phyloP scores from a whole-genome alignment of 345 rosid species.

The Mercurialis annua region DNA sequence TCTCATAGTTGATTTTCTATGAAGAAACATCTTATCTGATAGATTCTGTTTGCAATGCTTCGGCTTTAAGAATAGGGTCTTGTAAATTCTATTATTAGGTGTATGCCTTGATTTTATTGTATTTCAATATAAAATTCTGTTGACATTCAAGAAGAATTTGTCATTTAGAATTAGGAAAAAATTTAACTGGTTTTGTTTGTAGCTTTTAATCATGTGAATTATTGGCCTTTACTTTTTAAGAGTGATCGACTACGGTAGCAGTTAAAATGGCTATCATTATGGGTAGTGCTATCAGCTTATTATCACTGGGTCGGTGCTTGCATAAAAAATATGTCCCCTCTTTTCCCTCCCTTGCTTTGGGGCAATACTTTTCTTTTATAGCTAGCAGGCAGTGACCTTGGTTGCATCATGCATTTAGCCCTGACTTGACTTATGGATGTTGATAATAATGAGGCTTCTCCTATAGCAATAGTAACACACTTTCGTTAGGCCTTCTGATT shows the following conservation, averaged over 20 bases:
- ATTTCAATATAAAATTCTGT: too few species aligned
- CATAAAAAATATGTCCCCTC: neutral
- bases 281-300: neutral
- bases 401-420: neutral
- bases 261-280: neutral
- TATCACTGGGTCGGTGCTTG: neutral
- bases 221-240: neutral
- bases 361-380: neutral
- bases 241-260: neutral
- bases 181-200: too few species aligned
- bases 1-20: neutral
- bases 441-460: neutral
- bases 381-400: neutral
- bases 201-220: neutral
- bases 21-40: neutral
- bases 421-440: neutral
- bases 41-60: neutral
- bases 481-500: neutral
- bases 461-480: too few species aligned
- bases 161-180: too few species aligned
- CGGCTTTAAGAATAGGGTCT: too few species aligned
- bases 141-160: too few species aligned
- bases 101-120: too few species aligned
- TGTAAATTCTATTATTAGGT: too few species aligned
- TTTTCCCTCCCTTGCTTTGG: neutral